Conservation (phyloP, 2,329 filamentous ascomycete species). For the Cordyceps cateniannulata region DNA sequence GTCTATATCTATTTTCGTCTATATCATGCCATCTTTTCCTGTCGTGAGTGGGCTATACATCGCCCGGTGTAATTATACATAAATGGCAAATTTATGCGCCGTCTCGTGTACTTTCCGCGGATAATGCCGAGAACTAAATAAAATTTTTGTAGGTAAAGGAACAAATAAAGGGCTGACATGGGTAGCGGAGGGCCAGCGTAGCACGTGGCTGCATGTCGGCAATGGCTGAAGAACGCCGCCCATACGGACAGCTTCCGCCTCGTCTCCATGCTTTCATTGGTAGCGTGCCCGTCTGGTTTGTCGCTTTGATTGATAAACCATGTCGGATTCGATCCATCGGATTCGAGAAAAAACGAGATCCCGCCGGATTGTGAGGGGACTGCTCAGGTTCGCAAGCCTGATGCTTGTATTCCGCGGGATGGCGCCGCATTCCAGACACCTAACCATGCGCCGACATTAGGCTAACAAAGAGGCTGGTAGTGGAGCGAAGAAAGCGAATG, state of each 20-base stretch:
- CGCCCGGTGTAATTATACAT: background rate
- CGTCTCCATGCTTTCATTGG: background rate
- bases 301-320: background rate
- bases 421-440: background rate
- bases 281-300: background rate
- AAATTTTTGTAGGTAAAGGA: background rate
- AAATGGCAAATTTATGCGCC: background rate
- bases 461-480: background rate
- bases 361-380: background rate
- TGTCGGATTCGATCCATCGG: background rate
- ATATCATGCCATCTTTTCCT: background rate
- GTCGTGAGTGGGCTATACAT: background rate
- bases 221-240: background rate
- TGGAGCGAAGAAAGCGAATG: background rate
- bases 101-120: background rate
- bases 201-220: conserved; percentile 5
- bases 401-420: background rate
- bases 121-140: background rate
- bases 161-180: background rate
- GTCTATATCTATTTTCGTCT: background rate
- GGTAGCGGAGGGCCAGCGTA: background rate
- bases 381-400: background rate
- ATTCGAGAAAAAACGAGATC: background rate
- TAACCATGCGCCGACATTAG: background rate
- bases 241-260: background rate